phyloP scores from a whole-genome alignment of 208 protist genomes.

The Wallacemonas rigidus region DNA sequence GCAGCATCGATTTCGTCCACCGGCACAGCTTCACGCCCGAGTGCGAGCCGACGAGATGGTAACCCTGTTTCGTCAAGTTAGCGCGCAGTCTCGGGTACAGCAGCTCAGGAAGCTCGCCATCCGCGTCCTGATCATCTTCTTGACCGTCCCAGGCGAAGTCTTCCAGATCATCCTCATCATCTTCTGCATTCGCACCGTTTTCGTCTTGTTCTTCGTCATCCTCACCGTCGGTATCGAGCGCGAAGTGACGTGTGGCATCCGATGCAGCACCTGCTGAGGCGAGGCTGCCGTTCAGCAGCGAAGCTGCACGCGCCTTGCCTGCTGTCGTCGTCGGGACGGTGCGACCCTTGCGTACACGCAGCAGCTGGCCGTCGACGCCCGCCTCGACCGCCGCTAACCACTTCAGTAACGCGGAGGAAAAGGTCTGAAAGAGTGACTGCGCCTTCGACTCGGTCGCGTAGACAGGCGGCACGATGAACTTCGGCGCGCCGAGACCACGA shows the following conservation, averaged over 20 bases:
- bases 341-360: conserved; percentile 15
- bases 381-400: conserved; percentile 65
- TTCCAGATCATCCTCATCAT: conserved; percentile 63
- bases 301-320: background rate
- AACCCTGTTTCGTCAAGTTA: conserved; percentile 95
- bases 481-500: conserved; percentile 61
- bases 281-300: conserved; percentile 8
- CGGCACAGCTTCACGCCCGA: conserved; percentile 97
- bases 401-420: conserved; percentile 56
- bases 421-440: conserved; percentile 56
- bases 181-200: conserved; percentile 27
- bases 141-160: conserved; percentile 62
- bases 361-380: conserved; percentile 34
- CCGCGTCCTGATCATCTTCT: conserved; percentile 29
- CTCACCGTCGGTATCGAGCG: conserved; percentile 28
- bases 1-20: conserved; percentile 97
- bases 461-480: conserved; percentile 75
- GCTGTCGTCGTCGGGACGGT: too few species aligned
- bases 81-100: conserved; percentile 87
- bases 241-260: conserved; percentile 5
- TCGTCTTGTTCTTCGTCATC: conserved; percentile 31
- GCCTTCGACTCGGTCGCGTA: conserved; percentile 73
- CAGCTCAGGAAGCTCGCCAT: conserved; percentile 69
- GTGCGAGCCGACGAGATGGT: conserved; percentile 94
- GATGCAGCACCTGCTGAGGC: background rate